phyloP scores from a whole-genome alignment of 257 asterid genomes.

The Nemophila menziesii region DNA sequence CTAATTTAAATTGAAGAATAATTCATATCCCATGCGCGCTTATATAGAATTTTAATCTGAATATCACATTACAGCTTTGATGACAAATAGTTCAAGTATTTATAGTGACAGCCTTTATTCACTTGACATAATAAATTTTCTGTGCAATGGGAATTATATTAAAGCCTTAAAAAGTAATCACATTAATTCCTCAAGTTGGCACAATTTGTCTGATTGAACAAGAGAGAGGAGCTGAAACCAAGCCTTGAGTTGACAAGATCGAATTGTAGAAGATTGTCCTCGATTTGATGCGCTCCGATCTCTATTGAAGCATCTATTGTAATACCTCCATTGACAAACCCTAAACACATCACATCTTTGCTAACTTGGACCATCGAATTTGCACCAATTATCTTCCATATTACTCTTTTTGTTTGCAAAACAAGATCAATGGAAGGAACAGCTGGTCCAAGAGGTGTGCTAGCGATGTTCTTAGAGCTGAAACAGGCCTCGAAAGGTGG shows the following conservation, averaged over 20 bases:
- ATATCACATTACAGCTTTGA: no score
- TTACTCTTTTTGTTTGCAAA: constrained; percentile 9
- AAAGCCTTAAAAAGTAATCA: no score
- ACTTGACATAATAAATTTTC: no score
- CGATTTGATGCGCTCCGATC: constrained; percentile 40
- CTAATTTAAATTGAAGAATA: no score
- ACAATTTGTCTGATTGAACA: constrained; percentile 17
- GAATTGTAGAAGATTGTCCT: constrained; percentile 38
- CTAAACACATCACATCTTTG: constrained; percentile 6
- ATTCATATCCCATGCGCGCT: no score
- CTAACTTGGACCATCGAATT: constrained; percentile 12
- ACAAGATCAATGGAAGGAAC: constrained; percentile 43
- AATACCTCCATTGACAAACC: constrained; percentile 12
- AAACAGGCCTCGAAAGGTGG: constrained; percentile 44
- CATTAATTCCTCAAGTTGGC: no score
- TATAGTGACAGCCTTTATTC: no score
- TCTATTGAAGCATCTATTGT: constrained; percentile 12
- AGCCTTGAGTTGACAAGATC: constrained; percentile 31
- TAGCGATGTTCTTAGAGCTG: constrained; percentile 19
- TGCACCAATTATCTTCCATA: constrained; percentile 1
- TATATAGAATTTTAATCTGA: no score
- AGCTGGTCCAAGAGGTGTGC: constrained; percentile 18
- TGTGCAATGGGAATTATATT: no score
- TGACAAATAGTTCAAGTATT: no score
- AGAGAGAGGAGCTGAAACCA: constrained; percentile 34